Evolutionary conservation across 257 asterid genomes (phyloP).

Genomic region (Datura wrightii): DNA sequence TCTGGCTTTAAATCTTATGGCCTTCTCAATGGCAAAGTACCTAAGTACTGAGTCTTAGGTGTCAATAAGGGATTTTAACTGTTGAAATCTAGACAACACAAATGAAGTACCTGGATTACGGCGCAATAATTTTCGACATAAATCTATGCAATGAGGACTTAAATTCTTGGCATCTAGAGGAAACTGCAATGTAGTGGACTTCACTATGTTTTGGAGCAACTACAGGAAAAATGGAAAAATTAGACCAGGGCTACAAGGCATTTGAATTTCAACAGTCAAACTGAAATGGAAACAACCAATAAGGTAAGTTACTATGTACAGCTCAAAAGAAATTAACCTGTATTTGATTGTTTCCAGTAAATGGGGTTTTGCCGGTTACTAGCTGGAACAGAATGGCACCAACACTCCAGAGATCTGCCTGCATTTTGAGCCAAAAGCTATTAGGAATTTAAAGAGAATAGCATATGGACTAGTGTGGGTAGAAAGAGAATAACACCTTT

Average conservation of each 20-base stretch:
- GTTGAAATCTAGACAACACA: background rate
- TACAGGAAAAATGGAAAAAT: constrained; percentile 40
- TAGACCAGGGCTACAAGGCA: constrained; percentile 15
- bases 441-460: constrained; percentile 32
- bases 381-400: constrained; percentile 90
- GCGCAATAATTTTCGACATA: constrained; percentile 77
- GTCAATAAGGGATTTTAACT: background rate
- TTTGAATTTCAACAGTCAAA: background rate
- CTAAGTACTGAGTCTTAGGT: background rate
- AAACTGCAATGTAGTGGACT: constrained; percentile 74
- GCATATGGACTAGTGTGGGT: constrained; percentile 27
- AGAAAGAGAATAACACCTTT: constrained; percentile 60
- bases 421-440: constrained; percentile 47
- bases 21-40: background rate
- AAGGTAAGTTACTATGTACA: constrained; percentile 25
- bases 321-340: constrained; percentile 54
- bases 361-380: constrained; percentile 87
- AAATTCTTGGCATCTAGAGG: constrained; percentile 70
- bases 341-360: constrained; percentile 69
- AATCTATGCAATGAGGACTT: constrained; percentile 68
- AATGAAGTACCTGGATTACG: constrained; percentile 69
- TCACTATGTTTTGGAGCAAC: constrained; percentile 88
- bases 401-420: constrained; percentile 99
- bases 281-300: background rate
- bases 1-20: constrained; percentile 21